phyloP scores from a whole-genome alignment of 805 yeast species.

The Candida patagonica region DNA sequence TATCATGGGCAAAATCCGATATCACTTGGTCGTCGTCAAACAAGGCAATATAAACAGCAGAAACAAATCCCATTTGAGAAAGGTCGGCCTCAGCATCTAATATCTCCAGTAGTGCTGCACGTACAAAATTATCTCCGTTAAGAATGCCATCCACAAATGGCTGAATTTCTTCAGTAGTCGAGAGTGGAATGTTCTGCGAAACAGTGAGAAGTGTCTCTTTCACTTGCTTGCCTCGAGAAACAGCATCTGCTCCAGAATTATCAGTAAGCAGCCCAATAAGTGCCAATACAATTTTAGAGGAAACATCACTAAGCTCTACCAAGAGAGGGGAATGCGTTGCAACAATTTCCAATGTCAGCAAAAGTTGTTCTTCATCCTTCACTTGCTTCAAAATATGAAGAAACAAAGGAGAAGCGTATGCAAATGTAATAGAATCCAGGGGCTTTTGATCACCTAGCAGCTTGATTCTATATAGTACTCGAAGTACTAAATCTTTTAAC shows the following conservation, averaged over 20 bases:
- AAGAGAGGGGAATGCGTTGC: constrained; percentile 38
- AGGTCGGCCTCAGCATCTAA: constrained; percentile 68
- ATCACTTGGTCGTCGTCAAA: constrained; percentile 63
- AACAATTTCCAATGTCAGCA: constrained; percentile 68
- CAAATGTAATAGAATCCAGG: constrained; percentile 57
- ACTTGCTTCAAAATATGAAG: constrained; percentile 45
- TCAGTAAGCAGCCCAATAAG: background rate
- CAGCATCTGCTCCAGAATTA: background rate
- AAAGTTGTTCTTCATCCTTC: constrained; percentile 67
- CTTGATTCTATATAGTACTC: constrained; percentile 68
- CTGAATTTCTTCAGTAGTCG: constrained; percentile 46
- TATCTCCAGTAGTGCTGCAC: constrained; percentile 71
- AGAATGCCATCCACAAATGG: constrained; percentile 49
- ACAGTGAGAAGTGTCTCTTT: constrained; percentile 76
- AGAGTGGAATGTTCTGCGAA: constrained; percentile 63
- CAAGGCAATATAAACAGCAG: constrained; percentile 54
- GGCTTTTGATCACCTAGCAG: constrained; percentile 64
- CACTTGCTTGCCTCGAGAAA: constrained; percentile 40
- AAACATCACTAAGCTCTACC: constrained; percentile 22
- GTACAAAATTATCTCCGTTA: constrained; percentile 59
- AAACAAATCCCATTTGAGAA: constrained; percentile 31
- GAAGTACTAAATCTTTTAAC: constrained; percentile 43
- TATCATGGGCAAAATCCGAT: constrained; percentile 60
- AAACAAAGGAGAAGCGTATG: constrained; percentile 68
- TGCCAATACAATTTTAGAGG: constrained; percentile 31